Percentiles rank a stretch among this genome's conserved stretches.
Conservation (phyloP, 140 eudicot genomes). For the Oenanthe javanica region DNA sequence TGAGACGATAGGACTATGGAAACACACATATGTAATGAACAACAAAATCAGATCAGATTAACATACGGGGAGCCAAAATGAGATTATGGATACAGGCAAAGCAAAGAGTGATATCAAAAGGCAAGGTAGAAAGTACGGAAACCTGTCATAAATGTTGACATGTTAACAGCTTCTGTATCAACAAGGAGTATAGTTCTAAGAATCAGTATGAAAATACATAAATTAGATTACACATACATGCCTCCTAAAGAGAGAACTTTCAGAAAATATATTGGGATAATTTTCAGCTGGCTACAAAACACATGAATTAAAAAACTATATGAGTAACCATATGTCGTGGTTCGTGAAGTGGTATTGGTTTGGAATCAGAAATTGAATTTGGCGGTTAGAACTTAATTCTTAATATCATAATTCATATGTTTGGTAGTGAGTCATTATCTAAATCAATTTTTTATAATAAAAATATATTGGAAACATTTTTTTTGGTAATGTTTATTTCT, state of each 20-base stretch:
- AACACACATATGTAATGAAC: neutral
- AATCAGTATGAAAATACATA: neutral
- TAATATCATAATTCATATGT: too few species aligned
- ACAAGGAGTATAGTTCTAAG: neutral
- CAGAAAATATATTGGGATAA: slow-evolving; percentile 33
- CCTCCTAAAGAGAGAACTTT: slow-evolving; percentile 45
- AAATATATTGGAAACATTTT: too few species aligned
- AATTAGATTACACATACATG: slow-evolving; percentile 5
- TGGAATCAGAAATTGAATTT: too few species aligned
- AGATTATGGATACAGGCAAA: slow-evolving; percentile 23
- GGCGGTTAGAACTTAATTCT: too few species aligned
- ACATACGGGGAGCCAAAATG: slow-evolving; percentile 46
- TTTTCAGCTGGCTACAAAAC: slow-evolving; percentile 42
- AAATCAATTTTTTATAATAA: too few species aligned
- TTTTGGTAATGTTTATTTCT: too few species aligned
- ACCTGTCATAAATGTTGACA: slow-evolving; percentile 21
- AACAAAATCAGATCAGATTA: neutral
- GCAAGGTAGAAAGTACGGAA: slow-evolving; percentile 44
- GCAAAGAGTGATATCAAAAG: slow-evolving; percentile 34
- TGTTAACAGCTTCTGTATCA: neutral
- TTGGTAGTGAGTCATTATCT: too few species aligned
- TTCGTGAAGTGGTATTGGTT: too few species aligned
- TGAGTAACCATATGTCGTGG: neutral
- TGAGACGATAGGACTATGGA: neutral
- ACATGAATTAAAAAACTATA: neutral